phyloP scores from a whole-genome alignment of 2,329 filamentous ascomycete species.

The Plenodomus tracheiphilus region DNA sequence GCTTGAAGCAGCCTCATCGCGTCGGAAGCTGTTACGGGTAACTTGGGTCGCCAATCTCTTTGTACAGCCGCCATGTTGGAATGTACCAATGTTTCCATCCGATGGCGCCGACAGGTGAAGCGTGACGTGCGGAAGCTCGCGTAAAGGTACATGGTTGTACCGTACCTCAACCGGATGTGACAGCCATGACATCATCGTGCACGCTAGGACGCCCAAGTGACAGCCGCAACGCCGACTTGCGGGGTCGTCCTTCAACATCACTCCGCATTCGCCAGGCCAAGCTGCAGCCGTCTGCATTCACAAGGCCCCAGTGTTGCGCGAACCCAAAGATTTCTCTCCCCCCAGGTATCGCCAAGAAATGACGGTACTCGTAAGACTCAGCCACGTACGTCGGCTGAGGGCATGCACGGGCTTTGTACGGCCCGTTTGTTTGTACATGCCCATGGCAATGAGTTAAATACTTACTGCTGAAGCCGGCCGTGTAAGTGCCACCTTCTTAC shows the following conservation, averaged over 20 bases:
- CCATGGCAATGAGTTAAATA: conserved; percentile 10
- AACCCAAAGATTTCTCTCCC: conserved; percentile 2
- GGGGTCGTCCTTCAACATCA: conserved; percentile 11
- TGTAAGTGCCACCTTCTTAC: neutral
- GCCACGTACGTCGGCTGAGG: conserved; percentile 25
- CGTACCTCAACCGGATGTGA: conserved; percentile 9
- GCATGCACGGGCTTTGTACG: neutral
- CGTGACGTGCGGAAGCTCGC: neutral
- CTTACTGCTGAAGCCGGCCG: neutral
- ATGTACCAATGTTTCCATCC: neutral
- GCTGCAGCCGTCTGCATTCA: neutral
- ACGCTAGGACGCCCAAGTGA: no score
- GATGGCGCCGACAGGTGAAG: neutral
- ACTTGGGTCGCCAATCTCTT: no score
- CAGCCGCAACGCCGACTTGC: conserved; percentile 19
- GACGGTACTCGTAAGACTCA: conserved; percentile 6
- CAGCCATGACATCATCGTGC: conserved; percentile 23
- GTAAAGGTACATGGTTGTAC: neutral
- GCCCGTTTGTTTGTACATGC: neutral
- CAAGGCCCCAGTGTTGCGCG: conserved; percentile 3
- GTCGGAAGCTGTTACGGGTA: no score
- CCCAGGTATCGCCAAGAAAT: conserved; percentile 8
- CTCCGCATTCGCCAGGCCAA: conserved; percentile 5
- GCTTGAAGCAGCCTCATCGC: no score
- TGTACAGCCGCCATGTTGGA: no score